A percentile compares a stretch with the other conserved stretches of the same genome.
phyloP scores from a whole-genome alignment of 2,329 filamentous ascomycete species.

The Myriosclerotinia scirpicola region DNA sequence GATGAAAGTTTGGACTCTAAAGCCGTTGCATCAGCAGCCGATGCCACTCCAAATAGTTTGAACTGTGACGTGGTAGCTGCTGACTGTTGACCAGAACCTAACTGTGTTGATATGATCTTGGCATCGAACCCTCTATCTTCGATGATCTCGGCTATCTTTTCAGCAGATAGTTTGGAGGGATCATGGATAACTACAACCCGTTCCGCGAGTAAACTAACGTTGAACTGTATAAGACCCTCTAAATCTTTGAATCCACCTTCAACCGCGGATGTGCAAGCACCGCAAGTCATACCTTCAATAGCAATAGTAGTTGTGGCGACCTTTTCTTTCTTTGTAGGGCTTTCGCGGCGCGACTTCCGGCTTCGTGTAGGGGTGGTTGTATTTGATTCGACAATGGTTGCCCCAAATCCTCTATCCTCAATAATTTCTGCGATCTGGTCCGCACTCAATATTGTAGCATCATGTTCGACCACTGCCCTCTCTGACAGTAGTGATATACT shows the following conservation, averaged over 20 bases:
- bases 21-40: slow-evolving; percentile 67
- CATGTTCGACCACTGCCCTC: slow-evolving; percentile 81
- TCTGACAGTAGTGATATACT: slow-evolving; percentile 83
- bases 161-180: slow-evolving; percentile 64
- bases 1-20: slow-evolving; percentile 68
- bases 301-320: slow-evolving; percentile 77
- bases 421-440: slow-evolving; percentile 58
- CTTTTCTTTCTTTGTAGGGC: slow-evolving; percentile 37
- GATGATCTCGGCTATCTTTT: slow-evolving; percentile 77
- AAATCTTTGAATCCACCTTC: slow-evolving; percentile 77
- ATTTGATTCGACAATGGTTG: slow-evolving; percentile 72
- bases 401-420: slow-evolving; percentile 76
- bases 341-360: slow-evolving; percentile 39
- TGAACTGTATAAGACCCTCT: slow-evolving; percentile 82
- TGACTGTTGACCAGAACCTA: slow-evolving; percentile 55
- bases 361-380: slow-evolving; percentile 43
- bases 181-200: slow-evolving; percentile 87
- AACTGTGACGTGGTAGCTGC: slow-evolving; percentile 67
- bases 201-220: slow-evolving; percentile 91
- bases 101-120: slow-evolving; percentile 72
- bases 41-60: slow-evolving; percentile 77
- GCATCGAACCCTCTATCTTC: slow-evolving; percentile 91
- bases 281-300: slow-evolving; percentile 97
- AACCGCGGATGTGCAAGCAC: slow-evolving; percentile 90
- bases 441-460: slow-evolving; percentile 54